phyloP scores from a whole-genome alignment of 768 basidiomycete genomes.

The Galerina sulciceps region DNA sequence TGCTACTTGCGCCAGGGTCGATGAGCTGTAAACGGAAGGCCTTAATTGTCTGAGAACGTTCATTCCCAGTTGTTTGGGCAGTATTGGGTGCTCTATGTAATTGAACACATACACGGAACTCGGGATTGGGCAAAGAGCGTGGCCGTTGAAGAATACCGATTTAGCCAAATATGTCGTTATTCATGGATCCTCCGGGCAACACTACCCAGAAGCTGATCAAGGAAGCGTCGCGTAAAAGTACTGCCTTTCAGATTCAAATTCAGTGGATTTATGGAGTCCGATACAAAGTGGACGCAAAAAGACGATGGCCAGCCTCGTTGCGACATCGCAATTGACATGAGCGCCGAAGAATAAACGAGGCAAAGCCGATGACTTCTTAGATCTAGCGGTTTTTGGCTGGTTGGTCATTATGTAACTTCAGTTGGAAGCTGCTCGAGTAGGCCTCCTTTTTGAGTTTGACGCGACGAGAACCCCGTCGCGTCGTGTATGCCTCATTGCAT shows the following conservation, averaged over 20 bases:
- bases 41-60: not conserved
- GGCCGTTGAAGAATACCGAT: not conserved
- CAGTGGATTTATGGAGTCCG: no score
- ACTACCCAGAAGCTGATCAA: not conserved
- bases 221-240: no score
- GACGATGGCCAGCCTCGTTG: not conserved
- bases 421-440: not conserved
- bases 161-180: not conserved
- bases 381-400: not conserved
- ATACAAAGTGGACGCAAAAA: no score
- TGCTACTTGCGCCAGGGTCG: not conserved
- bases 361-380: conserved; percentile 1
- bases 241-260: no score
- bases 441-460: not conserved
- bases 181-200: not conserved
- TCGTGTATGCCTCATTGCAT: conserved; percentile 10
- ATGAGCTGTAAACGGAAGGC: not conserved
- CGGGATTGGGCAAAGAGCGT: not conserved
- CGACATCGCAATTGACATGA: not conserved
- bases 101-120: not conserved
- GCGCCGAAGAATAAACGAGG: conserved; percentile 7
- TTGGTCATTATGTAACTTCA: not conserved
- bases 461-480: not conserved
- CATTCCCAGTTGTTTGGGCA: not conserved
- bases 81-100: not conserved